Conservation (phyloP, 1,139 yeast species). For the Diutina siamensis region DNA sequence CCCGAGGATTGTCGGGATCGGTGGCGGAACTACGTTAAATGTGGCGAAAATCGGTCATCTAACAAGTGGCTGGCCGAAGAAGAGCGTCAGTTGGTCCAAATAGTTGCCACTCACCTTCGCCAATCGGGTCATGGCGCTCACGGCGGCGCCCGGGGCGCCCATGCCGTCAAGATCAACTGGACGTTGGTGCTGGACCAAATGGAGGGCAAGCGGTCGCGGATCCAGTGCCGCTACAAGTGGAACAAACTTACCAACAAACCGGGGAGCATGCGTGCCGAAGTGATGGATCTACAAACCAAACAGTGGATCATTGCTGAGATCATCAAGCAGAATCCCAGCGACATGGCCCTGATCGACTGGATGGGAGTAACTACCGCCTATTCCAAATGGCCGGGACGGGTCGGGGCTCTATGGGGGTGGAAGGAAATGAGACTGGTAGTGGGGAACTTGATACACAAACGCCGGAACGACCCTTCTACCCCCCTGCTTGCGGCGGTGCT, state of each 20-base stretch:
- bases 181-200: constrained; percentile 78
- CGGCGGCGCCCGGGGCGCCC: neutral
- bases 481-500: too few species aligned
- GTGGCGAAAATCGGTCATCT: constrained; percentile 63
- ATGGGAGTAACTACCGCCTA: neutral
- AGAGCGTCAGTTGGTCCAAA: constrained; percentile 47
- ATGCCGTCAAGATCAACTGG: constrained; percentile 56
- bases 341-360: neutral
- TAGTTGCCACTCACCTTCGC: constrained; percentile 16
- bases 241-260: constrained; percentile 60
- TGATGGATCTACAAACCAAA: constrained; percentile 39
- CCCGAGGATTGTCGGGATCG: constrained; percentile 96
- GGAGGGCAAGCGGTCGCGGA: constrained; percentile 81
- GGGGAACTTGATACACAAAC: neutral
- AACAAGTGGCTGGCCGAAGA: constrained; percentile 75
- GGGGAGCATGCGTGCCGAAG: constrained; percentile 36
- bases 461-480: too few species aligned
- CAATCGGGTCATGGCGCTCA: neutral
- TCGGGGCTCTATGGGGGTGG: constrained; percentile 1
- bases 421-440: neutral
- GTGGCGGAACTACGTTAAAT: constrained; percentile 89
- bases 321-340: neutral
- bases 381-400: neutral
- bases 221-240: constrained; percentile 95
- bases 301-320: constrained; percentile 37